Evolutionary conservation across 805 yeast species (phyloP), one percentile per base, ranked within the genome.

Genomic region (Scheffersomyces lignosus): DNA sequence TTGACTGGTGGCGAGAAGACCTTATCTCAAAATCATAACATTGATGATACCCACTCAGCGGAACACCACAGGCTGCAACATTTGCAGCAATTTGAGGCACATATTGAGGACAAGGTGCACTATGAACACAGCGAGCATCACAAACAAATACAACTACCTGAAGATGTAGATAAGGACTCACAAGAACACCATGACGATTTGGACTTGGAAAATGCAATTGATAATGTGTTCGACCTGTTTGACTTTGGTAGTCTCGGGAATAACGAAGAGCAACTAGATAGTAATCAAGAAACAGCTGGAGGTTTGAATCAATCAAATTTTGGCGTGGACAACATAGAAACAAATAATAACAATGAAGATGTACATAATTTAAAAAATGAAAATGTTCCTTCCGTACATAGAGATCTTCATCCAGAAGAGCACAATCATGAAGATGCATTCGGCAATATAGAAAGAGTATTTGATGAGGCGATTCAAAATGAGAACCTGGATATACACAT

Each of bases 191-290:
- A 40, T 13, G 54, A 44, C 15, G 64, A 58, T 30, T 18, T 48
- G 6, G 62, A 56, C 18, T 44, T 62, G 31, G 63, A 63, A 36
- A 56, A 54, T 29, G 69, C 70, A 24, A 64, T 67, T 28, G 71
- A 68, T 13, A 62, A 62, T 41, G 72, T 64, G 1, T 63, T 68
- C 42, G 54, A 53, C 45, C 66, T 49, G 44, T 64, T 58, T 44
- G 60, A 47, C 37, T 52, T 46, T 44, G 26, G 28, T 26, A 33
- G 40, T 27, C 30, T 15, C 29, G 14, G 8, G 24, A 18, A 25
- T 10, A 7, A 20, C 9, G 7, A 7, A 7, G 24, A 20, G 10
- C 36, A 28, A 29, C 15, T 18, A 38, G 23, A 27, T 17, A 16
- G 6, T 9, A 14, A 34, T 45, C 58, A 5, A 36, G 43, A n/a